Evolutionary conservation across 2,329 filamentous ascomycete genomes (phyloP), one percentile per base, ranked within the genome.

Genomic region (Diaporthe sp.): DNA sequence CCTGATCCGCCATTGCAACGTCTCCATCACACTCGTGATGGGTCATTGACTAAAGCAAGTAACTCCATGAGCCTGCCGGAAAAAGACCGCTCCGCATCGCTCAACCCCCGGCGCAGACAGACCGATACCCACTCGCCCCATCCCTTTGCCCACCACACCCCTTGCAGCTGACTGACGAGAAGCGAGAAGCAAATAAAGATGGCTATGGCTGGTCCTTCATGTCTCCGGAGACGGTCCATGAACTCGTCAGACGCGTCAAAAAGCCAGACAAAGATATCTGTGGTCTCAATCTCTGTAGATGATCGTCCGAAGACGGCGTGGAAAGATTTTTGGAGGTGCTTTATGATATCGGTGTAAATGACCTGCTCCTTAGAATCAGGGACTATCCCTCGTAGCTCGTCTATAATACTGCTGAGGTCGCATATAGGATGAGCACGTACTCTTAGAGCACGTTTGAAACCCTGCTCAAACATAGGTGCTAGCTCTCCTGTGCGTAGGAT

Each of bases 101-200:
- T 27, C 27, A 65, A 19, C 13, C 10, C 47, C 27, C 27, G 10
- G 22, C 59, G 59, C 3, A 65, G 27, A 12, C 42, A 27, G 27
- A 32, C 42, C 25, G 59, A 65, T 12, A 65, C 35, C 59, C 59
- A 65, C 59, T 65, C 39, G 4, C 59, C 59, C 59, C 59, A 50
- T 35, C 59, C 59, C 19, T 47, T 50, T 5, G 59, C 39, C 59
- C 59, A 65, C 59, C 59, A 65, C 0, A 32, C 12, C 27, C 59
- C 59, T 17, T 17, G 25, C 6, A 65, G 8, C 27, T 47, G 42
- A 19, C 27, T 9, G 5, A 50, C 59, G 25, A 65, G 59, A 2
- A 65, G 59, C 6, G 42, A 47, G 39, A n/a, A 65, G 42, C 59
- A 65, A 2, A 65, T 47, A 19, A 65, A 65, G 27, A 65, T 47